Evolutionary conservation across 1,284 basidiomycete species (phyloP).

Genomic region (Apiotrichum veenhuisii): DNA sequence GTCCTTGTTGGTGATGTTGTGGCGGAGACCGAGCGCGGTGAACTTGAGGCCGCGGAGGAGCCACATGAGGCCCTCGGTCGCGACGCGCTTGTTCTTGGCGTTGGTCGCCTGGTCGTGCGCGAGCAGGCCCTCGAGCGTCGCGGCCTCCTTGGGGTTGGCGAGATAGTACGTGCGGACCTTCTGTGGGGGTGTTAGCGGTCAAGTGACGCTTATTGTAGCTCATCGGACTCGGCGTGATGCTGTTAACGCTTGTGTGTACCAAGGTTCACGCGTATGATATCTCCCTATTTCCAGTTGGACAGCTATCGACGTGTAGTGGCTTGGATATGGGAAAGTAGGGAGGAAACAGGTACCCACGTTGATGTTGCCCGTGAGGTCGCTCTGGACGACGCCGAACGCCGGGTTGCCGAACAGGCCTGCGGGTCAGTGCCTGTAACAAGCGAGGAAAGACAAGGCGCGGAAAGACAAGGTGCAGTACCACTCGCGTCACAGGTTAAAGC

Average conservation of each 20-base stretch:
- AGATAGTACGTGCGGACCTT: conserved; percentile 83
- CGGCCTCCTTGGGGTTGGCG: conserved; percentile 61
- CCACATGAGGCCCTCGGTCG: conserved; percentile 92
- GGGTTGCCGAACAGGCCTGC: conserved; percentile 82
- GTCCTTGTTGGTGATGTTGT: conserved; percentile 63
- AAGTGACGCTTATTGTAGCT: too few species aligned
- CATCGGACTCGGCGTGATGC: too few species aligned
- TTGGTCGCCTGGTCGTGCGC: conserved; percentile 68
- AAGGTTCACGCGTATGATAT: too few species aligned
- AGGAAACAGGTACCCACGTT: conserved; percentile 60
- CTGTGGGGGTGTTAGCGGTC: conserved; percentile 53
- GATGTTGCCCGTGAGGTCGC: conserved; percentile 90
- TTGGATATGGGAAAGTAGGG: too few species aligned
- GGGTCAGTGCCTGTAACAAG: background rate
- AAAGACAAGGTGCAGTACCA: too few species aligned
- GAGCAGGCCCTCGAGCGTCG: conserved; percentile 80
- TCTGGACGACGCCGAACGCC: conserved; percentile 80
- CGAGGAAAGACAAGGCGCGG: too few species aligned
- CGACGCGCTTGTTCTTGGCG: conserved; percentile 60
- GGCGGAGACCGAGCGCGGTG: conserved; percentile 77
- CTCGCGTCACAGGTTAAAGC: too few species aligned
- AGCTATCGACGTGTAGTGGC: background rate
- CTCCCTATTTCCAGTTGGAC: too few species aligned
- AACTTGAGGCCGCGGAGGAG: conserved; percentile 85
- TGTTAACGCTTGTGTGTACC: too few species aligned